These are phyloP conservation scores for Pinus taeda DNA, from an alignment of 75 land plant species.

Conservation along the genomic window DNA sequence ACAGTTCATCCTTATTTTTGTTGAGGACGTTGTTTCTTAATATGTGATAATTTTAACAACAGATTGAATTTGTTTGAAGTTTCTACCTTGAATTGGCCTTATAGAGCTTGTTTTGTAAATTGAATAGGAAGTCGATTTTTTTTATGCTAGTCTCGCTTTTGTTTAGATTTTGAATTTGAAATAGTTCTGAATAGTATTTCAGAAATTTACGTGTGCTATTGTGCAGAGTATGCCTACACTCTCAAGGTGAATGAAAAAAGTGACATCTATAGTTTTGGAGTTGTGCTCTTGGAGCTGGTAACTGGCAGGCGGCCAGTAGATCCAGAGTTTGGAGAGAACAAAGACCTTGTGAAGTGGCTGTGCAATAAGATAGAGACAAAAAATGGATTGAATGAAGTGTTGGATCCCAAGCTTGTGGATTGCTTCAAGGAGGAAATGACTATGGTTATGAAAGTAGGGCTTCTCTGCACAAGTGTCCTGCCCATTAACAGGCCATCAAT, in stretches of 20 bases:
- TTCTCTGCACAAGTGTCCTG: slow-evolving; percentile 69
- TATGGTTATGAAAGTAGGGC: slow-evolving; percentile 56
- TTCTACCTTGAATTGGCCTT: too few species aligned
- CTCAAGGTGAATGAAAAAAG: slow-evolving; percentile 70
- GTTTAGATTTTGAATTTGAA: too few species aligned
- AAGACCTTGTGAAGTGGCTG: slow-evolving; percentile 25
- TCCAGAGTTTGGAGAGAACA: slow-evolving; percentile 19
- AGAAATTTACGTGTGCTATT: too few species aligned
- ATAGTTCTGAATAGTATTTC: too few species aligned
- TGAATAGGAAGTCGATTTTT: too few species aligned
- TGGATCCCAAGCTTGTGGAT: slow-evolving; percentile 52
- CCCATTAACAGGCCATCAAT: slow-evolving; percentile 78
- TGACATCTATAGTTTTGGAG: slow-evolving; percentile 74
- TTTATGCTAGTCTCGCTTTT: too few species aligned
- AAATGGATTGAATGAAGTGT: slow-evolving; percentile 44
- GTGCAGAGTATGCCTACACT: slow-evolving; percentile 67
- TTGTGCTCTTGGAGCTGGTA: slow-evolving; percentile 59
- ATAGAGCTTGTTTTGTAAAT: too few species aligned
- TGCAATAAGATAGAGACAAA: slow-evolving; percentile 25
- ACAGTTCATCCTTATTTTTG: neutral
- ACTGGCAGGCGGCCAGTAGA: slow-evolving; percentile 80
- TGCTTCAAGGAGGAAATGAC: slow-evolving; percentile 57
- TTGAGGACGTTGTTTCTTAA: neutral
- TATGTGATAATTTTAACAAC: neutral
- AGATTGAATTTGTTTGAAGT: neutral